These are phyloP conservation scores for Malassezia nana DNA, from an alignment of 1,284 basidiomycete species.

Conservation along the genomic window DNA sequence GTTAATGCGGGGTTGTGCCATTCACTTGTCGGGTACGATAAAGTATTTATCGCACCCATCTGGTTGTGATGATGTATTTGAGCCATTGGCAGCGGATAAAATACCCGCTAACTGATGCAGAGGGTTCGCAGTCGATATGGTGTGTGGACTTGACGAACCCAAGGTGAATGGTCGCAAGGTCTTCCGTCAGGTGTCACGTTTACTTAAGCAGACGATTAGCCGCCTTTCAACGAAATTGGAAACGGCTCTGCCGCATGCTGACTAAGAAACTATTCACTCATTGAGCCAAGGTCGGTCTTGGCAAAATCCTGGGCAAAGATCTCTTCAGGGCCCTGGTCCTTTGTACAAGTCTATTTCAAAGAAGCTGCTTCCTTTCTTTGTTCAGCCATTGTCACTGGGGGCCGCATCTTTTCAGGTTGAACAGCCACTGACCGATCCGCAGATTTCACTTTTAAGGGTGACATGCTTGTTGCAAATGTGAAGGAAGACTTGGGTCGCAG, in stretches of 20 bases:
- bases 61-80: background rate
- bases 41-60: background rate
- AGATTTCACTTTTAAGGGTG: constrained; percentile 11
- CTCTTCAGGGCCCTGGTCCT: background rate
- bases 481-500: constrained; percentile 3
- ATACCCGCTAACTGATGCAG: background rate
- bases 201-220: background rate
- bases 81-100: background rate
- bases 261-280: background rate
- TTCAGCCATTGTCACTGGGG: background rate
- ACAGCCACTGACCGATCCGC: background rate
- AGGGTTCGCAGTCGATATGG: background rate
- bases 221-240: background rate
- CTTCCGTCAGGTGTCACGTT: background rate
- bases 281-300: background rate
- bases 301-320: background rate
- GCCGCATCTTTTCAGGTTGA: background rate
- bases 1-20: background rate
- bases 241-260: too few species aligned
- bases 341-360: background rate
- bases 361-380: background rate
- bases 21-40: background rate
- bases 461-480: constrained; percentile 7
- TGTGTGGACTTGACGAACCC: background rate
- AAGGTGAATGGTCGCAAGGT: background rate